These are phyloP conservation scores for Skeletonema grethae DNA, from an alignment of 108 stramenopile genomes.

Conservation along the genomic window DNA sequence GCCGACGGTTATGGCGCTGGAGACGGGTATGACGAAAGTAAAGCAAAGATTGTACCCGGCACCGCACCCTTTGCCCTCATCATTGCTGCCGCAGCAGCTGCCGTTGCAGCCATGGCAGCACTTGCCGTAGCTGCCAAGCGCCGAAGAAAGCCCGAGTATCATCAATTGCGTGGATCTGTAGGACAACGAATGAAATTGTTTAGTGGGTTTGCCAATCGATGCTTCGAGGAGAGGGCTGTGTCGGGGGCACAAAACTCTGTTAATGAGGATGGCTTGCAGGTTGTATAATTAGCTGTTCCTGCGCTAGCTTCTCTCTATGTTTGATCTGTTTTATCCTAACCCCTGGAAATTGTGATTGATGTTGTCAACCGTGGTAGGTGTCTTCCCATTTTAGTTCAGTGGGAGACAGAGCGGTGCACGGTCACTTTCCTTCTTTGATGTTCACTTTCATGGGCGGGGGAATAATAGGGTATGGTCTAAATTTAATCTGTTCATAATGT, in stretches of 20 bases:
- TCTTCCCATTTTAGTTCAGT: background rate
- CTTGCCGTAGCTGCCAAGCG: constrained; percentile 39
- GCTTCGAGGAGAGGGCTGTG: constrained; percentile 43
- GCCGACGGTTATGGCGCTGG: background rate
- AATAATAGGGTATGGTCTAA: background rate
- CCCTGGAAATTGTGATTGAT: background rate
- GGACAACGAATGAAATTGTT: constrained; percentile 44
- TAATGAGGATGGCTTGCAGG: background rate
- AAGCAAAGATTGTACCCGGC: background rate
- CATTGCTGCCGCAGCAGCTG: constrained; percentile 33
- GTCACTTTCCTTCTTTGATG: too few species aligned
- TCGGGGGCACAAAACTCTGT: constrained; percentile 16
- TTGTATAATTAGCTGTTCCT: background rate
- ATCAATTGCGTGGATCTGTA: constrained; percentile 39
- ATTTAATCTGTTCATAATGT: background rate
- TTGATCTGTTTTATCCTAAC: background rate
- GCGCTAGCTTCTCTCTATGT: background rate
- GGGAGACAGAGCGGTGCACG: too few species aligned
- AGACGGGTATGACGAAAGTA: background rate
- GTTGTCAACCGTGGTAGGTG: background rate
- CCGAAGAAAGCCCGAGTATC: constrained; percentile 26
- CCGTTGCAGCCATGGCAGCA: constrained; percentile 35
- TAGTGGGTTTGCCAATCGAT: constrained; percentile 36
- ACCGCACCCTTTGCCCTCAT: background rate
- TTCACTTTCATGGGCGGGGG: background rate